These are phyloP conservation scores for Paraconiothyrium sp. DNA, from an alignment of 2,329 filamentous ascomycete species.

Conservation along the genomic window DNA sequence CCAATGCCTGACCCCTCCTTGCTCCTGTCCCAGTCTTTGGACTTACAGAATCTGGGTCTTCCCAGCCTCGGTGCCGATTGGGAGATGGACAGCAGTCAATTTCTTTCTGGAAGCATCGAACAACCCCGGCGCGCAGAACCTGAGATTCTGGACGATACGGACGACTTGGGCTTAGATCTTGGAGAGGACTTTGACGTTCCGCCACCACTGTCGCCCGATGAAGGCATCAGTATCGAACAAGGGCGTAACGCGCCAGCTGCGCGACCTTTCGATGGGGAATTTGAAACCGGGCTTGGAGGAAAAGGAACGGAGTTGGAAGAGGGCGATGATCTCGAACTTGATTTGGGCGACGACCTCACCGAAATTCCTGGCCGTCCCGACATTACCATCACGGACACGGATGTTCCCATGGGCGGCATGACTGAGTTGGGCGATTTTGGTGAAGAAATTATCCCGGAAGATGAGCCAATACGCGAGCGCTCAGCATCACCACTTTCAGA, in stretches of 20 bases:
- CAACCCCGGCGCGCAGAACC: constrained; percentile 60
- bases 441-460: constrained; percentile 51
- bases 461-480: constrained; percentile 59
- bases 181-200: constrained; percentile 57
- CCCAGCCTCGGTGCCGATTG: constrained; percentile 62
- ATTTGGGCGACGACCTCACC: constrained; percentile 47
- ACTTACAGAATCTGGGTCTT: constrained; percentile 56
- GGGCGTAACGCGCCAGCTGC: constrained; percentile 84
- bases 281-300: constrained; percentile 52
- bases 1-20: constrained; percentile 83
- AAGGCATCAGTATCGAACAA: constrained; percentile 77
- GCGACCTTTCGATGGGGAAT: constrained; percentile 44
- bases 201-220: constrained; percentile 34
- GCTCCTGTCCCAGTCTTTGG: constrained; percentile 73
- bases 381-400: constrained; percentile 44
- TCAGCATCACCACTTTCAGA: constrained; percentile 65
- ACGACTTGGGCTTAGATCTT: constrained; percentile 72
- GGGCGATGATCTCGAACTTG: constrained; percentile 62
- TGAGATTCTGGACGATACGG: constrained; percentile 61
- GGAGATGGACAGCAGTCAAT: constrained; percentile 71
- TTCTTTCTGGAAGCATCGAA: constrained; percentile 74
- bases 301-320: constrained; percentile 56
- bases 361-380: constrained; percentile 35
- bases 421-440: constrained; percentile 56
- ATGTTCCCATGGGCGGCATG: constrained; percentile 57